These are phyloP conservation scores for Ceratopteris richardii DNA, from an alignment of 75 land plant genomes.

Conservation along the genomic window DNA sequence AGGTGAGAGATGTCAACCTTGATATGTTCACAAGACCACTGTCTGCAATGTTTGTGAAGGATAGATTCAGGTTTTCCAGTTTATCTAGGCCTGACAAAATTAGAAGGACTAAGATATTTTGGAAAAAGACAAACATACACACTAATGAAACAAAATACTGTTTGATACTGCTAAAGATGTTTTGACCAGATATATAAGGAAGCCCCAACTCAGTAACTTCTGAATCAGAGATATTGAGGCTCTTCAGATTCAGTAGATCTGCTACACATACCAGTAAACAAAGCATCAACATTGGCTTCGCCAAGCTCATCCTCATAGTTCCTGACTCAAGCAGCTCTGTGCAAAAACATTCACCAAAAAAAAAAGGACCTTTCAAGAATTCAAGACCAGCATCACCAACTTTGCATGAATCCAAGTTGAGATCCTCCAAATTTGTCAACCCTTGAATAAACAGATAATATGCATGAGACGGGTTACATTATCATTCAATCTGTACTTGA, in stretches of 20 bases:
- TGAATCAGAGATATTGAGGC: constrained; percentile 82
- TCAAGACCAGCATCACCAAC: constrained; percentile 73
- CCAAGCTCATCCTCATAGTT: too few relatives aligned
- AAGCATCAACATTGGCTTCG: too few relatives aligned
- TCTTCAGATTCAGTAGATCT: constrained; percentile 61
- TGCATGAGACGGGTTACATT: not conserved
- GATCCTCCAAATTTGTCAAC: constrained; percentile 66
- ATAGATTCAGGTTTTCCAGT: constrained; percentile 74
- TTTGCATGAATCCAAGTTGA: constrained; percentile 87
- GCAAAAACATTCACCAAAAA: too few relatives aligned
- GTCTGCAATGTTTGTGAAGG: constrained; percentile 76
- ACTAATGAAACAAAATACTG: too few relatives aligned
- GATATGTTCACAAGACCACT: constrained; percentile 59
- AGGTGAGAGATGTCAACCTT: constrained; percentile 70
- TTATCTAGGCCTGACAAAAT: constrained; percentile 46
- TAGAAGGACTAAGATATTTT: not conserved
- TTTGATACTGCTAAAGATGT: not conserved
- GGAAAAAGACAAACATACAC: too few relatives aligned
- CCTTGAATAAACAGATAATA: constrained; percentile 25
- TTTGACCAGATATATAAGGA: constrained; percentile 68
- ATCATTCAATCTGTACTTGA: not conserved
- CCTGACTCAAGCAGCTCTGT: too few relatives aligned
- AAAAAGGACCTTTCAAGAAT: constrained; percentile 47
- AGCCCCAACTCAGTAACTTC: constrained; percentile 73
- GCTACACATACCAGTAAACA: not conserved